phyloP scores from a whole-genome alignment of 139 green algal species.

The Tetraselmis striata region DNA sequence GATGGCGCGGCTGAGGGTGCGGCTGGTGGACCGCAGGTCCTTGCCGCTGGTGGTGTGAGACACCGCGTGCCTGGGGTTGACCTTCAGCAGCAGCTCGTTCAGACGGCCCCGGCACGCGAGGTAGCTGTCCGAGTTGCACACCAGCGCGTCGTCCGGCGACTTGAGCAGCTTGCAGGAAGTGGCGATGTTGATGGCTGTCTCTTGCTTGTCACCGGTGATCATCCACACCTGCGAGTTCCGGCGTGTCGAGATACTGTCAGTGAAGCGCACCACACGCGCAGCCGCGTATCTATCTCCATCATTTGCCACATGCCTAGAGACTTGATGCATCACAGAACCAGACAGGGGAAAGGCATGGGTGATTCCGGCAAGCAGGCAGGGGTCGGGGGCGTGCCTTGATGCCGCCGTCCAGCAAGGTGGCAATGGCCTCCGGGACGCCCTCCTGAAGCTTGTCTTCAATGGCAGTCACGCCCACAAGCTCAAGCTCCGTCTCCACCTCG shows the following conservation, averaged over 20 bases:
- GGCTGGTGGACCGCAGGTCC: neutral
- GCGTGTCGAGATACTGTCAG: neutral
- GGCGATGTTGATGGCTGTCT: conserved; percentile 91
- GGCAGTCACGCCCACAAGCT: conserved; percentile 88
- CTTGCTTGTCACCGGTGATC: conserved; percentile 80
- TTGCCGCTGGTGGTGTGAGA: neutral
- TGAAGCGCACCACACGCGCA: too few relatives aligned
- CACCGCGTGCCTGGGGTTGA: neutral
- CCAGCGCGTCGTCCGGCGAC: conserved; percentile 48
- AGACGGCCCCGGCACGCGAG: conserved; percentile 9
- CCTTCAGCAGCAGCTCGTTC: conserved; percentile 10
- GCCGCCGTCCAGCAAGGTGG: conserved; percentile 68
- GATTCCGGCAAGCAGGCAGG: too few relatives aligned
- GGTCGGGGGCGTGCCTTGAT: too few relatives aligned
- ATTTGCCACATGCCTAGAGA: too few relatives aligned
- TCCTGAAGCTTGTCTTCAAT: conserved; percentile 98
- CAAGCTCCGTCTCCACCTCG: conserved; percentile 67
- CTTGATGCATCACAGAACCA: conserved; percentile 3
- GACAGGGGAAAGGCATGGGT: neutral
- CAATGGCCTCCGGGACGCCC: conserved; percentile 87
- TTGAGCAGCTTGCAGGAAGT: conserved; percentile 79
- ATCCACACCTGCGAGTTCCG: conserved; percentile 82
- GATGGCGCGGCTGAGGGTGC: neutral
- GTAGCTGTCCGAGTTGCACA: conserved; percentile 43
- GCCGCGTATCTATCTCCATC: too few relatives aligned